A percentile compares a stretch with the other conserved stretches of the same genome.
Evolutionary conservation across 2,329 filamentous ascomycete genomes (phyloP).

Genomic region (Pseudopithomyces chartarum): DNA sequence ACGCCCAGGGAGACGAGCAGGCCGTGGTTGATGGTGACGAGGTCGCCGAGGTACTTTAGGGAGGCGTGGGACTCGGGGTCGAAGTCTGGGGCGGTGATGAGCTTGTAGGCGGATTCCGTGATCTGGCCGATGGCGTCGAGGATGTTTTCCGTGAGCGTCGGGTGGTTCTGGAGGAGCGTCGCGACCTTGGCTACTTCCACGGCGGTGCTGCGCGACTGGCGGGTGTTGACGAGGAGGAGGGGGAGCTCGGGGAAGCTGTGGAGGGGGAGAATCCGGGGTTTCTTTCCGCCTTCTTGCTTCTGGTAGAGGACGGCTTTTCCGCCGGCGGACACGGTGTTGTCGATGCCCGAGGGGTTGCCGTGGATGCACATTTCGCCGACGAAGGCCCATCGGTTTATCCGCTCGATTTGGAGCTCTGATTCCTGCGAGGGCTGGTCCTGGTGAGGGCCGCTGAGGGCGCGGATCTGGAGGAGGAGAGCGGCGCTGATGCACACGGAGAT

Average conservation of each 20-base stretch:
- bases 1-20: slow-evolving; percentile 89
- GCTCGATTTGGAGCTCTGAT: slow-evolving; percentile 86
- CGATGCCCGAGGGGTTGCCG: slow-evolving; percentile 93
- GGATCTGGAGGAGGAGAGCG: slow-evolving; percentile 84
- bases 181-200: slow-evolving; percentile 87
- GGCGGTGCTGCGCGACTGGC: slow-evolving; percentile 82
- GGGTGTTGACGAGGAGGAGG: slow-evolving; percentile 86
- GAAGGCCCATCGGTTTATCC: slow-evolving; percentile 97
- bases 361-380: slow-evolving; percentile 97
- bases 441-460: slow-evolving; percentile 86
- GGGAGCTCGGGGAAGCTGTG: slow-evolving; percentile 92
- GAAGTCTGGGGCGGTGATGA: slow-evolving; percentile 67
- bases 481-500: slow-evolving; percentile 87
- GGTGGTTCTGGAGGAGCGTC: slow-evolving; percentile 71
- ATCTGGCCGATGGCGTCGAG: slow-evolving; percentile 84
- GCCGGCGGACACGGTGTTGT: slow-evolving; percentile 93
- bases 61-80: slow-evolving; percentile 67
- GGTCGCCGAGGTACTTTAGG: slow-evolving; percentile 77
- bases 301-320: slow-evolving; percentile 95
- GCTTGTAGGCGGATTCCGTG: slow-evolving; percentile 61
- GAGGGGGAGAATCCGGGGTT: slow-evolving; percentile 75
- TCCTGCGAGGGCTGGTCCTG: slow-evolving; percentile 88
- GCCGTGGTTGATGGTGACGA: slow-evolving; percentile 94
- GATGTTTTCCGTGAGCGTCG: slow-evolving; percentile 77
- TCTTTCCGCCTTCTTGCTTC: slow-evolving; percentile 75